A percentile compares a stretch with the other conserved stretches of the same genome.
phyloP scores from a whole-genome alignment of 441 rosid species.

The Aleurites moluccanus region DNA sequence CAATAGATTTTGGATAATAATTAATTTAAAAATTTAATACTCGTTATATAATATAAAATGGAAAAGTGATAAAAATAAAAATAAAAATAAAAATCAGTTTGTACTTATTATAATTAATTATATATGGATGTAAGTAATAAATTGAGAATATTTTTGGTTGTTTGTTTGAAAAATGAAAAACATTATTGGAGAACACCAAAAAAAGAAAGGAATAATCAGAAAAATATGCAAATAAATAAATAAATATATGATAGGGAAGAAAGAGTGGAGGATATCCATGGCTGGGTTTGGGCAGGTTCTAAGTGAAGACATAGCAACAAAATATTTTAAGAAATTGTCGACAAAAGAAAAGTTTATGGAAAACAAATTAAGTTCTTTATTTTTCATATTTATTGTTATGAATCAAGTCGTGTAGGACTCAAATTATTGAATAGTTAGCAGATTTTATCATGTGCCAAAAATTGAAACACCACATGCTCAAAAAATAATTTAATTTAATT shows the following conservation, averaged over 20 bases:
- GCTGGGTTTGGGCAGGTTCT: background rate
- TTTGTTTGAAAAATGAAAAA: background rate
- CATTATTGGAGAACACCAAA: background rate
- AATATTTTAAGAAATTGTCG: background rate
- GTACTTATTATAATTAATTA: no score
- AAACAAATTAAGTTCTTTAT: background rate
- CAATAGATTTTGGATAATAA: no score
- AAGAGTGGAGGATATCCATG: background rate
- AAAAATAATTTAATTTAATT: background rate
- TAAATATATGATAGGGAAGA: no score
- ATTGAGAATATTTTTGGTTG: background rate
- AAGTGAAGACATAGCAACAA: background rate
- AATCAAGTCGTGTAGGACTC: constrained; percentile 44
- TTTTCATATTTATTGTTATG: constrained; percentile 11
- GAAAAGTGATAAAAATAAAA: no score
- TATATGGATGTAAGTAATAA: background rate
- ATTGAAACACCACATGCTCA: constrained; percentile 28
- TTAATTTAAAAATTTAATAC: no score
- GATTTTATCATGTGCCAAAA: constrained; percentile 31
- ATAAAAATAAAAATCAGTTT: no score
- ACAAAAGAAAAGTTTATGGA: constrained; percentile 10
- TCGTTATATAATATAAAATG: no score
- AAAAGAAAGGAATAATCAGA: background rate
- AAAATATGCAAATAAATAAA: no score
- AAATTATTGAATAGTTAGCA: constrained; percentile 18